These are phyloP conservation scores for Populus nigra DNA, from an alignment of 345 rosid species.

Conservation along the genomic window DNA sequence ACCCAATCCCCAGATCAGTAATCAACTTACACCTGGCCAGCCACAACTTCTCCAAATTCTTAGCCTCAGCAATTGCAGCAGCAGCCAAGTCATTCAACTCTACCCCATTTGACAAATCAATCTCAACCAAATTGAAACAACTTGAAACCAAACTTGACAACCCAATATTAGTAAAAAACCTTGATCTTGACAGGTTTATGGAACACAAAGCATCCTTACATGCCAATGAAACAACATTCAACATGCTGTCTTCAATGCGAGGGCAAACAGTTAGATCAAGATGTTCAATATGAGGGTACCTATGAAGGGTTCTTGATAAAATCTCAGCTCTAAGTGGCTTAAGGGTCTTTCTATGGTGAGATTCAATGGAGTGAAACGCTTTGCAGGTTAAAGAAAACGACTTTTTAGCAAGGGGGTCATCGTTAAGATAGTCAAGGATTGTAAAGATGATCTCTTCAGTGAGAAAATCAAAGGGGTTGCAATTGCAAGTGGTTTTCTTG, in stretches of 20 bases:
- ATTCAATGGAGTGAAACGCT: constrained; percentile 44
- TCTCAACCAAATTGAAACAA: constrained; percentile 47
- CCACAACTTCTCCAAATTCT: constrained; percentile 58
- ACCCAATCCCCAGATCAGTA: constrained; percentile 69
- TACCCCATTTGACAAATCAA: constrained; percentile 43
- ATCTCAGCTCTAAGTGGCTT: constrained; percentile 55
- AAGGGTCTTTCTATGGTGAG: constrained; percentile 47
- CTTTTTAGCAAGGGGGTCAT: constrained; percentile 48
- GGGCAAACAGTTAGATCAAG: constrained; percentile 68
- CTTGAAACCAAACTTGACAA: constrained; percentile 37
- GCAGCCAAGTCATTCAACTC: constrained; percentile 50
- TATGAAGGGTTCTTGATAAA: constrained; percentile 45
- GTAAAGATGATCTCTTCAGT: constrained; percentile 56
- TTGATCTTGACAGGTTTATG: constrained; percentile 51
- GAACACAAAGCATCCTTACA: constrained; percentile 33
- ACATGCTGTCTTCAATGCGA: constrained; percentile 40
- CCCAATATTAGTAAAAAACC: constrained; percentile 43
- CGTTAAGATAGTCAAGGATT: constrained; percentile 45
- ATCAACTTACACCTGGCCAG: constrained; percentile 62
- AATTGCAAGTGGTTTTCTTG: background rate
- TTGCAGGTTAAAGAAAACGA: constrained; percentile 57
- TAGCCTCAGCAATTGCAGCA: constrained; percentile 53
- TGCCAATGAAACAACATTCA: constrained; percentile 27
- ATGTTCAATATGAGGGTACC: constrained; percentile 42
- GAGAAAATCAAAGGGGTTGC: constrained; percentile 43